Evolutionary conservation across 495 filamentous ascomycete species (phyloP).

Genomic region (Penicillium argentinense): DNA sequence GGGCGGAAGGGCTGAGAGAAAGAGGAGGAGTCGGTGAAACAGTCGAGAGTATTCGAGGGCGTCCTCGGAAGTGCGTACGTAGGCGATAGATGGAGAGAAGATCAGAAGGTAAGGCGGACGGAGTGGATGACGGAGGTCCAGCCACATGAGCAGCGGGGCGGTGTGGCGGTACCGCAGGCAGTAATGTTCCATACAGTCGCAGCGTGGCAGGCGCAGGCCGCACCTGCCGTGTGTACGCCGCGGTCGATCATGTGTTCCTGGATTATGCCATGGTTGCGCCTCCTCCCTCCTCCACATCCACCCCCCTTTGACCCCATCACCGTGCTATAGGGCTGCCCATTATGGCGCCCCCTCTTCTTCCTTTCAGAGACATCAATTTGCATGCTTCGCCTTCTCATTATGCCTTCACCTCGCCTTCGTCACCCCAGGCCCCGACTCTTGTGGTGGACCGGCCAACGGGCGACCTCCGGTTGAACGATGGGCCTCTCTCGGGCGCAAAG

Average conservation of each 20-base stretch:
- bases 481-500: slow-evolving; percentile 68
- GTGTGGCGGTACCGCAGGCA: slow-evolving; percentile 26
- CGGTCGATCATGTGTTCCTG: slow-evolving; percentile 31
- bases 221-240: slow-evolving; percentile 16
- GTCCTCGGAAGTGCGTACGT: not conserved
- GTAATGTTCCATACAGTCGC: too few species aligned
- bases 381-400: slow-evolving; percentile 88
- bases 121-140: slow-evolving; percentile 33
- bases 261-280: slow-evolving; percentile 11
- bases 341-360: slow-evolving; percentile 63
- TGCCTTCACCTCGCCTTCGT: slow-evolving; percentile 94
- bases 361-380: slow-evolving; percentile 95
- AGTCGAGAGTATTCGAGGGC: not conserved
- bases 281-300: slow-evolving; percentile 4
- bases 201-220: too few species aligned
- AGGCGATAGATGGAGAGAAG: not conserved
- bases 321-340: slow-evolving; percentile 4
- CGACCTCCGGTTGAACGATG: slow-evolving; percentile 81
- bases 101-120: slow-evolving; percentile 22
- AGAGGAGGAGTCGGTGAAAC: not conserved
- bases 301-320: slow-evolving; percentile 4
- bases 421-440: slow-evolving; percentile 80
- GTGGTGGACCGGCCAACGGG: slow-evolving; percentile 91
- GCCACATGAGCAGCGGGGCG: slow-evolving; percentile 33
- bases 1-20: slow-evolving; percentile 6